These are phyloP conservation scores for Geosmithia morbida DNA, from an alignment of 2,329 filamentous ascomycete genomes.

Conservation along the genomic window DNA sequence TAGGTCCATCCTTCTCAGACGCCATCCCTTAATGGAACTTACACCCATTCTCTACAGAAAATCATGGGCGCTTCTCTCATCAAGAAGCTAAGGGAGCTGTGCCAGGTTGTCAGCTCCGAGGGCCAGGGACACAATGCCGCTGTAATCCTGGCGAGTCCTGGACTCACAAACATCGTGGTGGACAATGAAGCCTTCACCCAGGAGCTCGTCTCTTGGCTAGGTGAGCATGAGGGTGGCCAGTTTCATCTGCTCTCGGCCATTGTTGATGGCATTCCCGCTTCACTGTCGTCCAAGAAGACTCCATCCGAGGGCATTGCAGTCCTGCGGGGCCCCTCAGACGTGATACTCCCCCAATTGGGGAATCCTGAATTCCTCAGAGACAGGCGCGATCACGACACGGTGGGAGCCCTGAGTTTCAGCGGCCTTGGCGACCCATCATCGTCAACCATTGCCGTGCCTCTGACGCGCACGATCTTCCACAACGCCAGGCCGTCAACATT, in stretches of 20 bases:
- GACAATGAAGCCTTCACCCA: constrained; percentile 22
- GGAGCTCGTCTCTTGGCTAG: constrained; percentile 21
- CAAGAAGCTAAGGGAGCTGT: neutral
- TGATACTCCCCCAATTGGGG: constrained; percentile 33
- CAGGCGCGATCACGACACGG: constrained; percentile 16
- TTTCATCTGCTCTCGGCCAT: constrained; percentile 38
- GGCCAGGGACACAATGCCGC: constrained; percentile 19
- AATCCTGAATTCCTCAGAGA: constrained; percentile 9
- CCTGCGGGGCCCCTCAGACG: constrained; percentile 24
- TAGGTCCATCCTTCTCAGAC: neutral
- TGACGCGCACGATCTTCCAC: constrained; percentile 67
- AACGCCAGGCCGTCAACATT: constrained; percentile 51
- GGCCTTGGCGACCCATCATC: constrained; percentile 14
- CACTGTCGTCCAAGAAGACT: constrained; percentile 10
- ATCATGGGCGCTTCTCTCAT: neutral
- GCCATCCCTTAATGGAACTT: neutral
- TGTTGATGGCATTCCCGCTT: constrained; percentile 35
- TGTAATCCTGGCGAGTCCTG: constrained; percentile 33
- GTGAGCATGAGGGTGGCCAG: constrained; percentile 4
- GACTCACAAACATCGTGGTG: constrained; percentile 32
- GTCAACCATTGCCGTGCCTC: constrained; percentile 37
- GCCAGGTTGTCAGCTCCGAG: constrained; percentile 5
- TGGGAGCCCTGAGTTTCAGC: constrained; percentile 25
- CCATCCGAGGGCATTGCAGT: constrained; percentile 33
- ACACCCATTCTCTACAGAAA: constrained; percentile 1